Base-by-base conservation (phyloP, 352 stramenopile species). In the Globisporangium orthogonon region DNA sequence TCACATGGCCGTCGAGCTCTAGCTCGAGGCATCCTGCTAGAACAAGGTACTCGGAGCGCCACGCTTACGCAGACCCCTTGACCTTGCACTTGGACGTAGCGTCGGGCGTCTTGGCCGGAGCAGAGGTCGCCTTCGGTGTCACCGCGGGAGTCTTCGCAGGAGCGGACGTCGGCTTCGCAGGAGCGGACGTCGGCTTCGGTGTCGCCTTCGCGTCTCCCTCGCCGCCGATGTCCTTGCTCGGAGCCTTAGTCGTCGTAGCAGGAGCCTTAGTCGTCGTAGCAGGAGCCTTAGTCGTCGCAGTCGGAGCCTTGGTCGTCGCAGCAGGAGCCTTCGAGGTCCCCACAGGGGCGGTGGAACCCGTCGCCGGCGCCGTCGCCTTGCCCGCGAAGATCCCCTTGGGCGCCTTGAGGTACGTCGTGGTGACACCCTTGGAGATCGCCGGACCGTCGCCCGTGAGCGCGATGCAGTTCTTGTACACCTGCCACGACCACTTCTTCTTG, bases 401-500 rank as follows among this genome's bases (percentile, higher is more conserved):
- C 29, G 55, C 29, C 39, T 61, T 47, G 23, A 47, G 39, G 39
- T 61, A 61, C 37, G 48, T 50, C 3, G 55, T 61, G 15, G 28
- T 46, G 48, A 61, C 47, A n/a, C 55, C 55, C 39, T 61, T 55
- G 17, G 55, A 61, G 48, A 61, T 61, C 14, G 55, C 51, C 7
- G 55, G 47, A 13, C 55, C 55, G 48, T 63, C 57, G 17, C 50
- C 57, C 41, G 50, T 57, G 35, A 59, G 51, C 35, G 56, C 50
- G 46, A 62, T 57, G 52, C 74, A 85, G 65, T 80, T 78, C 63
- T 85, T 85, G 65, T 78, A 85, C 41, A 85, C 72, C 52, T 85
- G 74, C 74, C 74, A 85, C 56, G 74, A 85, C 63, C 78, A 85
- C 7, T 67, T 58, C 39, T 67, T 66, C 37, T 79, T 66, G 43